These are phyloP conservation scores for Stygiomarasmius scandens DNA, from an alignment of 1,284 basidiomycete genomes.

Conservation along the genomic window DNA sequence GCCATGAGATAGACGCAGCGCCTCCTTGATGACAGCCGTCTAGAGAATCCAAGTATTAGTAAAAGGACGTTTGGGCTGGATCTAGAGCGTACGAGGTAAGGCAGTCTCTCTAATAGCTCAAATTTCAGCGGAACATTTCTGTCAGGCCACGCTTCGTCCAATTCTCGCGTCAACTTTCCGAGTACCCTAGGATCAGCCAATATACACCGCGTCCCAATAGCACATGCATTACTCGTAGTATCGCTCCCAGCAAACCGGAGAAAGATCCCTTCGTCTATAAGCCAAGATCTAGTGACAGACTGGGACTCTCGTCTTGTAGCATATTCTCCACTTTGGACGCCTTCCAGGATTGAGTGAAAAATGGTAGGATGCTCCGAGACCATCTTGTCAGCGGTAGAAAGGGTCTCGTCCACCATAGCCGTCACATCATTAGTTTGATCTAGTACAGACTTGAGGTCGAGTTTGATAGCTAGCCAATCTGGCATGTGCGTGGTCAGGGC, in stretches of 20 bases:
- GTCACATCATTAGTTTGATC: conserved; percentile 9
- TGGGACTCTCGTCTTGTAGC: not conserved
- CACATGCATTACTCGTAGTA: conserved; percentile 25
- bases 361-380: not conserved
- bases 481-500: not conserved
- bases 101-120: conserved; percentile 32
- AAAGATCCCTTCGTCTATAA: conserved; percentile 9
- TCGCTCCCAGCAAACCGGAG: conserved; percentile 18
- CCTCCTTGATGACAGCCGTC: conserved; percentile 7
- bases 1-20: not conserved
- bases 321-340: not conserved
- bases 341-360: not conserved
- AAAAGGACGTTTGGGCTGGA: not conserved
- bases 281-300: conserved; percentile 10
- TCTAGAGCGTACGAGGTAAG: conserved; percentile 28
- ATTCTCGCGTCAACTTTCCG: conserved; percentile 22
- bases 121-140: conserved; percentile 20
- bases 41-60: not conserved
- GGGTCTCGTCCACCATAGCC: conserved; percentile 33
- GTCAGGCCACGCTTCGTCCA: conserved; percentile 31
- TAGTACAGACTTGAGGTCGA: not conserved
- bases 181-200: conserved; percentile 12
- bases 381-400: conserved; percentile 9
- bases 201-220: conserved; percentile 23
- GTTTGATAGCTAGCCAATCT: not conserved